Percentiles rank a stretch among this genome's conserved stretches.
Evolutionary conservation across 2,329 filamentous ascomycete species (phyloP).

Genomic region (Aspergillus sp.): DNA sequence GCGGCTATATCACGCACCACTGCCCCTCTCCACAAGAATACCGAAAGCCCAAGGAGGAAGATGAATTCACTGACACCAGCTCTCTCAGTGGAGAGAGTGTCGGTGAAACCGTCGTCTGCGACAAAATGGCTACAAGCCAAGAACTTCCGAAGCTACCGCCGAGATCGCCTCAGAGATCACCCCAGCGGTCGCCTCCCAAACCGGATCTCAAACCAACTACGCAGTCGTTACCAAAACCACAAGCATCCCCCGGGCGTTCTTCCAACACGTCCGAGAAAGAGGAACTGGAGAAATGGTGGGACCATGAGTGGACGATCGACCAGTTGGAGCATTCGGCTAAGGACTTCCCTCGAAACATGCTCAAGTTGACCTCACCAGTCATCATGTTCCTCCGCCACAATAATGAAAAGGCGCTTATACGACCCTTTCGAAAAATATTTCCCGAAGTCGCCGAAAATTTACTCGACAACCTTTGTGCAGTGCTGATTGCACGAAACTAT

Average conservation of each 20-base stretch:
- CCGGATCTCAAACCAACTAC: slow-evolving; percentile 20
- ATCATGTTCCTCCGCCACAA: slow-evolving; percentile 39
- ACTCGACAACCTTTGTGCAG: slow-evolving; percentile 38
- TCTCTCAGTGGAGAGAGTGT: slow-evolving; percentile 28
- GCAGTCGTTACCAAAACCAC: slow-evolving; percentile 13
- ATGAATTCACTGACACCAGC: slow-evolving; percentile 27
- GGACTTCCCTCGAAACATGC: slow-evolving; percentile 35
- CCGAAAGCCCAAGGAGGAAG: slow-evolving; percentile 29
- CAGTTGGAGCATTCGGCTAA: slow-evolving; percentile 39
- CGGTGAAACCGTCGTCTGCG: slow-evolving; percentile 26
- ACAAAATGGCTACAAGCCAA: slow-evolving; percentile 19
- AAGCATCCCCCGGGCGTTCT: slow-evolving; percentile 16
- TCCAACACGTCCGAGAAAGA: slow-evolving; percentile 29
- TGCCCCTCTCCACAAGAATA: slow-evolving; percentile 27
- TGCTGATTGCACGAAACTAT: slow-evolving; percentile 39
- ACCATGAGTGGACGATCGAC: slow-evolving; percentile 41
- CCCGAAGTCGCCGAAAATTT: slow-evolving; percentile 32
- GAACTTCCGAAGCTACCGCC: slow-evolving; percentile 16
- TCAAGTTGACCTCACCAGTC: slow-evolving; percentile 39
- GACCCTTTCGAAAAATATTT: slow-evolving; percentile 39
- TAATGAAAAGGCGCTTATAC: slow-evolving; percentile 34
- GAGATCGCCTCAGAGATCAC: slow-evolving; percentile 18
- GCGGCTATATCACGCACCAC: slow-evolving; percentile 33
- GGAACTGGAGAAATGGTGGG: slow-evolving; percentile 33
- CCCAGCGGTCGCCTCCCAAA: slow-evolving; percentile 16